Percentiles rank a stretch among this genome's conserved stretches.
Conservation (phyloP, 176 grass and related monocot genomes). For the Oropetium thomaeum region DNA sequence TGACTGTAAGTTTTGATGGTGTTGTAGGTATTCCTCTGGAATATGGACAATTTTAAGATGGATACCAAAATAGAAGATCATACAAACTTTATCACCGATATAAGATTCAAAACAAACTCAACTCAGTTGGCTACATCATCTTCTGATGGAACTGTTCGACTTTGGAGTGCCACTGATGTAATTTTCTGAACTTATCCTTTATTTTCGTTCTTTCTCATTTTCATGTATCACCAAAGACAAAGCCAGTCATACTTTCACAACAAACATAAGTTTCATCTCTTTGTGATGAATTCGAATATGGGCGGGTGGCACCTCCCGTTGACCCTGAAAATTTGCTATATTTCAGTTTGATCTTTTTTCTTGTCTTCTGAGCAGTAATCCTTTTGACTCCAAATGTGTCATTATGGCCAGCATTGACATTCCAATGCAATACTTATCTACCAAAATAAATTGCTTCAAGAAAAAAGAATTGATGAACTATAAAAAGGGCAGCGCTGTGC, state of each 20-base stretch:
- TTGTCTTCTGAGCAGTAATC: not conserved
- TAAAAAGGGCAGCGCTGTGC: too few species aligned
- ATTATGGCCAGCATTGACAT: not conserved
- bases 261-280: not conserved
- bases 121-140: conserved; percentile 84
- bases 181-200: conserved; percentile 13
- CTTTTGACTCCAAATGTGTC: not conserved
- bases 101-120: conserved; percentile 76
- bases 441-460: too few species aligned
- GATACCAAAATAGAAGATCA: conserved; percentile 65
- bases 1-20: conserved; percentile 2
- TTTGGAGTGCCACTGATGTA: conserved; percentile 72
- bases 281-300: not conserved
- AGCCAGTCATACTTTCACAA: not conserved
- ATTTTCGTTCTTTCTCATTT: conserved; percentile 17
- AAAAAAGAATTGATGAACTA: too few species aligned
- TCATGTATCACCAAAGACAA: not conserved
- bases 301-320: not conserved
- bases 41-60: conserved; percentile 66
- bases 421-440: not conserved
- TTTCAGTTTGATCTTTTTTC: not conserved
- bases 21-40: conserved; percentile 70
- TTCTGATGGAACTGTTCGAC: conserved; percentile 69
- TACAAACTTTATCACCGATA: conserved; percentile 64
- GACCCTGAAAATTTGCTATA: not conserved